These are phyloP conservation scores for Vinca minor DNA, from an alignment of 257 asterid genomes.

Conservation along the genomic window DNA sequence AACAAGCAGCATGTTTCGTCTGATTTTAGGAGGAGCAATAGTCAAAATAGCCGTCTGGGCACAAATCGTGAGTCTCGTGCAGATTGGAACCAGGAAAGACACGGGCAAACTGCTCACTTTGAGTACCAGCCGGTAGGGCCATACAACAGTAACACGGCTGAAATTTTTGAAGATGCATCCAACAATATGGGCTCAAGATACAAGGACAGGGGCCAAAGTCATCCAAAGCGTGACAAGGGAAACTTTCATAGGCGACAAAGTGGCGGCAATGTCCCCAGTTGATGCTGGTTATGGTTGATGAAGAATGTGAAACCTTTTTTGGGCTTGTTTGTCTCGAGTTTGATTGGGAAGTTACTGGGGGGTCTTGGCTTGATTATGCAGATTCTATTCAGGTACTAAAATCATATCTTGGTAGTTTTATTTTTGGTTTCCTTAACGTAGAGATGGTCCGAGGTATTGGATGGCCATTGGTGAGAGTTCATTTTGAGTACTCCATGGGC, in stretches of 20 bases:
- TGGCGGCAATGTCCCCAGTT: constrained; percentile 30
- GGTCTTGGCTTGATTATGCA: constrained; percentile 32
- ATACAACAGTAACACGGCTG: constrained; percentile 36
- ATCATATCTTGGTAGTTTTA: background rate
- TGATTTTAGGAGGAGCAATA: constrained; percentile 43
- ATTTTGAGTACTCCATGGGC: background rate
- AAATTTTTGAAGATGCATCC: constrained; percentile 42
- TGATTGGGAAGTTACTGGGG: constrained; percentile 15
- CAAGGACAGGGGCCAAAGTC: constrained; percentile 55
- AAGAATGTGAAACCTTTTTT: constrained; percentile 22
- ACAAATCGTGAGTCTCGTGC: constrained; percentile 55
- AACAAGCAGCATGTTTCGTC: constrained; percentile 33
- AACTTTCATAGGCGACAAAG: constrained; percentile 43
- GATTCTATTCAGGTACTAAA: constrained; percentile 26
- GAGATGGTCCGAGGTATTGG: background rate
- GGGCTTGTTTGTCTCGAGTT: constrained; percentile 17
- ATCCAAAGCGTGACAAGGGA: constrained; percentile 52
- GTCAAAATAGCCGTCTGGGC: constrained; percentile 39
- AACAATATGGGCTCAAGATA: constrained; percentile 36
- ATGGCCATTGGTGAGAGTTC: background rate
- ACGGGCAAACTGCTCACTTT: constrained; percentile 43
- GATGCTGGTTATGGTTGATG: constrained; percentile 40
- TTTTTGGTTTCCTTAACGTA: background rate
- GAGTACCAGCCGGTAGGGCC: constrained; percentile 84
- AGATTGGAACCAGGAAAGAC: constrained; percentile 61